Conservation (phyloP, 2,329 filamentous ascomycete species). For the Fusarium lyarnte region DNA sequence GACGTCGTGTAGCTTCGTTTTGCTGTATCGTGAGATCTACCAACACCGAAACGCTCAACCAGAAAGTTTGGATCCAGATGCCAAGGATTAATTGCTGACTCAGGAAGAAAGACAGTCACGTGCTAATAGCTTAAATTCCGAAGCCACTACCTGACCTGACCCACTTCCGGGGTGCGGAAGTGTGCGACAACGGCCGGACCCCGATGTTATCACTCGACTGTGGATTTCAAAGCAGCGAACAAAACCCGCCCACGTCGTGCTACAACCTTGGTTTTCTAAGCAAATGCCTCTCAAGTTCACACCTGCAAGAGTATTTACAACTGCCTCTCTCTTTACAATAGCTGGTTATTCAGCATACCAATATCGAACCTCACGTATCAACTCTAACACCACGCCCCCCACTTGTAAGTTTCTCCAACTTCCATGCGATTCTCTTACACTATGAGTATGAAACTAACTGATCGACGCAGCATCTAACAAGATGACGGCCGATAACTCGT, state of each 20-base stretch:
- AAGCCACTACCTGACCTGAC: constrained; percentile 34
- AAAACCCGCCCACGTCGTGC: constrained; percentile 24
- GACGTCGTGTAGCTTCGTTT: constrained; percentile 31
- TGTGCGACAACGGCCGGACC: constrained; percentile 23
- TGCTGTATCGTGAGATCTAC: constrained; percentile 34
- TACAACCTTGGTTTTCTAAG: constrained; percentile 20
- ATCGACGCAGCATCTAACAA: constrained; percentile 40
- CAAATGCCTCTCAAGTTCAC: constrained; percentile 44
- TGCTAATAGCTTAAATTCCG: constrained; percentile 20
- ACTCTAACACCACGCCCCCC: constrained; percentile 33
- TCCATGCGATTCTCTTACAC: constrained; percentile 40
- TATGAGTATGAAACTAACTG: constrained; percentile 34
- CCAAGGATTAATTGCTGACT: constrained; percentile 40
- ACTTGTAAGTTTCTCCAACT: constrained; percentile 37
- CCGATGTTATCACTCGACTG: constrained; percentile 40
- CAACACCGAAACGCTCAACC: constrained; percentile 15
- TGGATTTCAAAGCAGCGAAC: constrained; percentile 49
- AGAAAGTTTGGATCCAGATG: constrained; percentile 43
- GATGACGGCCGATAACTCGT: constrained; percentile 58
- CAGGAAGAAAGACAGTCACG: constrained; percentile 34
- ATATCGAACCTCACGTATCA: constrained; percentile 38
- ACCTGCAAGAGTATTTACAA: constrained; percentile 41
- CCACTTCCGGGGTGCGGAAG: constrained; percentile 26
- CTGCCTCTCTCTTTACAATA: constrained; percentile 43
- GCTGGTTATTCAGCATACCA: constrained; percentile 45